phyloP scores from a whole-genome alignment of 805 yeast genomes.

The Yamadazyma phyllophila region DNA sequence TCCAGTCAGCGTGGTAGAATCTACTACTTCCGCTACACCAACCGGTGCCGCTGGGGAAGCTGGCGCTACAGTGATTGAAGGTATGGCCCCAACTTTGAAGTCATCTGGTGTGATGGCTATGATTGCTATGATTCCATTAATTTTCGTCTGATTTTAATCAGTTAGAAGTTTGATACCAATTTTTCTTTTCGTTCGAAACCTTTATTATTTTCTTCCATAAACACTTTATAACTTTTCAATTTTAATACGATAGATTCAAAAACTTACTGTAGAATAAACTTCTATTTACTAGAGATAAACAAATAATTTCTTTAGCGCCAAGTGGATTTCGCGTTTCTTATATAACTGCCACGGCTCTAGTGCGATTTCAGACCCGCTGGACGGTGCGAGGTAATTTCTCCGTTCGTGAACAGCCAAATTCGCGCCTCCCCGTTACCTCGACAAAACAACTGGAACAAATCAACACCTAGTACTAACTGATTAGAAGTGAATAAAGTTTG shows the following conservation, averaged over 20 bases:
- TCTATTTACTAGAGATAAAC: too few species aligned
- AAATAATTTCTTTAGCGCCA: too few species aligned
- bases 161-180: conserved; percentile 1
- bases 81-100: conserved; percentile 2
- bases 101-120: conserved; percentile 4
- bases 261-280: too few species aligned
- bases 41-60: background rate
- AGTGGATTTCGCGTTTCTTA: too few species aligned
- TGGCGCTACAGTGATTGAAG: background rate
- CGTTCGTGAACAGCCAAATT: background rate
- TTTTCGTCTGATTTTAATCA: conserved; percentile 3
- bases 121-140: conserved; percentile 3
- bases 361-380: too few species aligned
- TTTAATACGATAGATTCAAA: background rate
- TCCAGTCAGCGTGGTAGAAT: conserved; percentile 1
- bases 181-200: background rate
- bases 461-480: background rate
- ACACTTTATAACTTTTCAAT: background rate
- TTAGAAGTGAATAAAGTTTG: too few species aligned
- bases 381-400: background rate
- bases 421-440: conserved; percentile 1
- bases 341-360: too few species aligned
- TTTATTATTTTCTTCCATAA: background rate
- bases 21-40: background rate
- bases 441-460: background rate